These are phyloP conservation scores for Fusarium tricinctum DNA, from an alignment of 2,329 filamentous ascomycete species.

Conservation along the genomic window DNA sequence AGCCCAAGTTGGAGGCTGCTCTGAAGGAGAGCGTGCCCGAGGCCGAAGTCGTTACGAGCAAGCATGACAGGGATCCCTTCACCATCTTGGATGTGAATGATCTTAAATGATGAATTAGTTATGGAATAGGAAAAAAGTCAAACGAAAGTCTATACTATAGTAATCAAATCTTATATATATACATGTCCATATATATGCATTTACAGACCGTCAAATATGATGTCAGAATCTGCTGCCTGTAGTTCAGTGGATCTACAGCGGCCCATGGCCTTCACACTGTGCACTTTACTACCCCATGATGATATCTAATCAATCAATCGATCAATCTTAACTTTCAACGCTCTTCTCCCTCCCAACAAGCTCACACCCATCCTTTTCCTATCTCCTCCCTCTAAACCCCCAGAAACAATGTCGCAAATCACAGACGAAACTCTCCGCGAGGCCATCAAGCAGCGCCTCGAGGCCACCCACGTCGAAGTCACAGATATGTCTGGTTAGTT, in stretches of 20 bases:
- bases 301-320: constrained; percentile 60
- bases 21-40: constrained; percentile 65
- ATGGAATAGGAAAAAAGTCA: neutral
- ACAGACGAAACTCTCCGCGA: constrained; percentile 79
- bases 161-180: neutral
- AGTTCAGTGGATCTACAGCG: neutral
- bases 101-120: constrained; percentile 48
- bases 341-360: constrained; percentile 4
- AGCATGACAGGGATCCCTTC: constrained; percentile 89
- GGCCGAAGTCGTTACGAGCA: constrained; percentile 79
- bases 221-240: neutral
- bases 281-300: constrained; percentile 39
- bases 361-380: constrained; percentile 8
- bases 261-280: constrained; percentile 35
- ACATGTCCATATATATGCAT: neutral
- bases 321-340: constrained; percentile 37
- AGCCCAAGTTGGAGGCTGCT: constrained; percentile 71
- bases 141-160: neutral
- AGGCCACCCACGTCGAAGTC: constrained; percentile 85
- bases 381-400: neutral
- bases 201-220: neutral
- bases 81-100: constrained; percentile 73
- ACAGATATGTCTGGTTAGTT: constrained; percentile 89
- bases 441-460: constrained; percentile 77
- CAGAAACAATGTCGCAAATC: constrained; percentile 68